Percentiles rank a stretch among this genome's conserved stretches.
Evolutionary conservation across 2,329 filamentous ascomycete genomes (phyloP).

Genomic region (Hypoxylon sp.): DNA sequence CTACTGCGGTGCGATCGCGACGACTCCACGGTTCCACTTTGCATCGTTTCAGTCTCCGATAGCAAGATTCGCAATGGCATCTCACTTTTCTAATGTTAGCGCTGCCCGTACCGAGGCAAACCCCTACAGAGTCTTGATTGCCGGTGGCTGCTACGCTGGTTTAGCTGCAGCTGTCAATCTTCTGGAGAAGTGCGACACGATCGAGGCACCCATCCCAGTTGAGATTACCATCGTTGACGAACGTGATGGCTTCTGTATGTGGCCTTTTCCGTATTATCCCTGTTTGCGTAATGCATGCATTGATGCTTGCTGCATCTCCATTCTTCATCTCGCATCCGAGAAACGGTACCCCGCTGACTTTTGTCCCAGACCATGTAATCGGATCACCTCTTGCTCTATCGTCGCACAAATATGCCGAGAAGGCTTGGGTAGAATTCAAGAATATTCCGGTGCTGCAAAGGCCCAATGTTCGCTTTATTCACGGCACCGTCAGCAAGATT

Average conservation of each 20-base stretch:
- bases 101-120: constrained; percentile 26
- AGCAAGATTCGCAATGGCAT: constrained; percentile 29
- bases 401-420: constrained; percentile 67
- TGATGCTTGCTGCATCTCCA: not conserved
- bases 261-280: too few relatives aligned
- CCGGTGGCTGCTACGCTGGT: constrained; percentile 78
- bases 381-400: constrained; percentile 77
- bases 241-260: constrained; percentile 82
- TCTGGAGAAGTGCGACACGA: constrained; percentile 67
- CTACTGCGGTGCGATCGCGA: constrained; percentile 3
- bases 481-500: constrained; percentile 69
- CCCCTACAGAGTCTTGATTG: constrained; percentile 67
- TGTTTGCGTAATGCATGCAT: too few relatives aligned
- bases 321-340: not conserved
- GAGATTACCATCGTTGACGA: constrained; percentile 81
- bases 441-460: constrained; percentile 73
- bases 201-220: constrained; percentile 60
- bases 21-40: constrained; percentile 21
- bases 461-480: constrained; percentile 69
- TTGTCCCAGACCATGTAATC: constrained; percentile 73
- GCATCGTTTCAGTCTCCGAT: constrained; percentile 13
- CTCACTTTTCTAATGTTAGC: constrained; percentile 17
- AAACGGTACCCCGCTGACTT: constrained; percentile 17
- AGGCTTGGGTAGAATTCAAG: constrained; percentile 74
- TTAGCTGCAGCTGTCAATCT: constrained; percentile 73